Evolutionary conservation across 2,329 filamentous ascomycete species (phyloP).

Genomic region (Remersonia thermophila): DNA sequence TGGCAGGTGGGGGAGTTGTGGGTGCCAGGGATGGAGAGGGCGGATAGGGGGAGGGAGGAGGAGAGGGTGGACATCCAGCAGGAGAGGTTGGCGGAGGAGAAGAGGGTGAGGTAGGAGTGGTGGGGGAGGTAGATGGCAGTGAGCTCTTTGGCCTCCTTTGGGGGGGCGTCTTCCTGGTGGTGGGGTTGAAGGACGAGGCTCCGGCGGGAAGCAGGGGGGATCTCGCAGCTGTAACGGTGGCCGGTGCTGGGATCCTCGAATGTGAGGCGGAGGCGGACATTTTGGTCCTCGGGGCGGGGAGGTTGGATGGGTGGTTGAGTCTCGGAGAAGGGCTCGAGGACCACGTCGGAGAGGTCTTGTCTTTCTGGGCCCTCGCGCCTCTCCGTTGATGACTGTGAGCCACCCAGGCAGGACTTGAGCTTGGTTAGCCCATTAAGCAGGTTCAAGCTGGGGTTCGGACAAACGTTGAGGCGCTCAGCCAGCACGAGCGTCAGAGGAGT

Average conservation of each 20-base stretch:
- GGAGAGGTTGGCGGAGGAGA: conserved; percentile 56
- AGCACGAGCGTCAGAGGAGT: not conserved
- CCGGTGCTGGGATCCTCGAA: conserved; percentile 45
- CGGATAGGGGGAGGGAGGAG: conserved; percentile 60
- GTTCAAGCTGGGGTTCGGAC: not conserved
- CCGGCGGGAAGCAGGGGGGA: conserved; percentile 48
- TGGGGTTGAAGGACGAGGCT: conserved; percentile 44
- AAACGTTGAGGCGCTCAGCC: not conserved
- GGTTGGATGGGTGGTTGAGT: conserved; percentile 49
- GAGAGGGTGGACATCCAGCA: conserved; percentile 72
- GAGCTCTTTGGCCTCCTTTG: conserved; percentile 39
- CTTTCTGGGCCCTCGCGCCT: not conserved
- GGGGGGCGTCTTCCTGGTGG: conserved; percentile 17
- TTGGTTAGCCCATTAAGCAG: not conserved
- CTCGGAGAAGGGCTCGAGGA: conserved; percentile 56
- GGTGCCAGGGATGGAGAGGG: conserved; percentile 83
- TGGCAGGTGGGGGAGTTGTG: conserved; percentile 87
- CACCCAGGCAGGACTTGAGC: not conserved
- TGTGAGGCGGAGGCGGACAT: conserved; percentile 61
- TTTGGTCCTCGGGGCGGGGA: conserved; percentile 35
- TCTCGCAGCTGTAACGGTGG: conserved; percentile 60
- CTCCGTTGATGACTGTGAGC: not conserved
- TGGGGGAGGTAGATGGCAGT: conserved; percentile 54
- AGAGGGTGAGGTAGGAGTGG: conserved; percentile 47
- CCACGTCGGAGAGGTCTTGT: conserved; percentile 45